Evolutionary conservation across 176 grass and related monocot species (phyloP).

Genomic region (Triticum timopheevii): DNA sequence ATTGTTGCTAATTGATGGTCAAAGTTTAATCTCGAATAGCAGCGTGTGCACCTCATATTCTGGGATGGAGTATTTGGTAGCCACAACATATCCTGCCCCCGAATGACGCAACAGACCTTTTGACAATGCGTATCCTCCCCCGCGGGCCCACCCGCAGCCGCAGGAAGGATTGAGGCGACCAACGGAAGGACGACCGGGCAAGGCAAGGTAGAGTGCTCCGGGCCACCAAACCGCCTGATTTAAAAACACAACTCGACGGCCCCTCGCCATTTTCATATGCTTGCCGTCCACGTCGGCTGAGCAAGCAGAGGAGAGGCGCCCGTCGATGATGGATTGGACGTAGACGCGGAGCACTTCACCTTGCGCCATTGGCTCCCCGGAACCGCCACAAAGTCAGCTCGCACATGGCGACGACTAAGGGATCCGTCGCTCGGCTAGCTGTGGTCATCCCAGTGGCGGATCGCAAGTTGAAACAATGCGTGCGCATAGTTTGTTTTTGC

Average conservation of each 20-base stretch:
- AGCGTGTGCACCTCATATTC: no score
- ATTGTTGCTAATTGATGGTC: no score
- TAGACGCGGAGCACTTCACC: conserved; percentile 14
- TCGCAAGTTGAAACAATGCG: not conserved
- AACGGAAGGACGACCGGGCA: conserved; percentile 25
- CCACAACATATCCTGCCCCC: conserved; percentile 25
- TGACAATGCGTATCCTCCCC: not conserved
- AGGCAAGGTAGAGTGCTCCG: conserved; percentile 2
- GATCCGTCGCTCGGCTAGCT: not conserved
- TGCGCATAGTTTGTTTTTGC: not conserved
- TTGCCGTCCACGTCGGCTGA: conserved; percentile 38
- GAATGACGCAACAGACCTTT: not conserved
- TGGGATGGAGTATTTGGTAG: no score
- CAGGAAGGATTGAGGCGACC: conserved; percentile 5
- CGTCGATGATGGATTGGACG: not conserved
- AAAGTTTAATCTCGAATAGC: no score
- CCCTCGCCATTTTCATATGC: not conserved
- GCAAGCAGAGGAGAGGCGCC: not conserved
- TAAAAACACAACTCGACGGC: not conserved
- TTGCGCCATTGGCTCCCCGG: conserved; percentile 10
- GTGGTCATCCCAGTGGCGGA: not conserved
- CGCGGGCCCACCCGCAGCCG: not conserved
- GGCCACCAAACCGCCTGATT: not conserved
- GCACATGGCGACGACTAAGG: conserved; percentile 30
- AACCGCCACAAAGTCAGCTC: conserved; percentile 36